Evolutionary conservation across 331 rosid species (phyloP).

Genomic region (Cucumis variabilis): DNA sequence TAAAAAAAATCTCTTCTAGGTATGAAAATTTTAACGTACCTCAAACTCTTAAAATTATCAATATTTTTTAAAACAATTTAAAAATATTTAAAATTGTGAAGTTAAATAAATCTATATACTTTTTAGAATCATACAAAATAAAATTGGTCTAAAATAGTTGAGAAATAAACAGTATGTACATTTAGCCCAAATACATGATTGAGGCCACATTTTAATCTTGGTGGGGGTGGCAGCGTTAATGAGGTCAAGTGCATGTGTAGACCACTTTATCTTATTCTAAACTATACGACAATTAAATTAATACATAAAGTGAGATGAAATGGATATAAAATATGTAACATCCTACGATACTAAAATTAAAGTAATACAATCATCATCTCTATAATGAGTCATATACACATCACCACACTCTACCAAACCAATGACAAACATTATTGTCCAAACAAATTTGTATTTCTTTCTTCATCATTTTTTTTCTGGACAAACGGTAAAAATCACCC

Average conservation of each 20-base stretch:
- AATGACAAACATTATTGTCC: background rate
- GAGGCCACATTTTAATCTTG: background rate
- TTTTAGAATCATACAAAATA: no score
- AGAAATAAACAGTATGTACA: no score
- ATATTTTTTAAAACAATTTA: no score
- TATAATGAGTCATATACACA: background rate
- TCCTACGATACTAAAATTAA: background rate
- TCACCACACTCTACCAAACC: slow-evolving; percentile 6
- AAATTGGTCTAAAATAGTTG: no score
- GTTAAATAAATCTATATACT: no score
- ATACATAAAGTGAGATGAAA: background rate
- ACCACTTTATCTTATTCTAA: background rate
- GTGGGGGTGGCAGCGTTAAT: background rate
- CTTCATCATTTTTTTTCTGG: no score
- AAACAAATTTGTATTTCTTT: background rate
- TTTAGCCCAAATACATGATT: background rate
- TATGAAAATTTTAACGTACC: no score
- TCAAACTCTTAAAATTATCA: no score
- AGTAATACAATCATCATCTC: background rate
- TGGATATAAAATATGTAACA: background rate
- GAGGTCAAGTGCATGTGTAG: background rate
- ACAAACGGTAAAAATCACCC: no score
- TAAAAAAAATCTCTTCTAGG: no score
- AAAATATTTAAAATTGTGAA: no score
- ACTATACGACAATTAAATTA: background rate